Evolutionary conservation across 1,284 basidiomycete genomes (phyloP), one percentile per base, ranked within the genome.

Genomic region (Stereum hirsutum): DNA sequence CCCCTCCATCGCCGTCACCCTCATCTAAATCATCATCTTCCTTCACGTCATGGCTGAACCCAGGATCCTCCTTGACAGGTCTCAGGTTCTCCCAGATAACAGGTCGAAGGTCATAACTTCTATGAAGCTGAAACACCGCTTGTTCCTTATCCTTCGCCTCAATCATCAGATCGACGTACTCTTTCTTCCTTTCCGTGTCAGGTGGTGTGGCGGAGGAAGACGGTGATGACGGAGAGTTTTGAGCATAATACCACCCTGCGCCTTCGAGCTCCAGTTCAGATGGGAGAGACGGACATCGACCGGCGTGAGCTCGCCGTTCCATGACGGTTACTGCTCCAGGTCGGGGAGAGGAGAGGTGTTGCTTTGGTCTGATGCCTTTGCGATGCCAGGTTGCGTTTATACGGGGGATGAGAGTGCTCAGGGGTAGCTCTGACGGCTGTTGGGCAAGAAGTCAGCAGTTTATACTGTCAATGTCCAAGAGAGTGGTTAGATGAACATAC

Each of bases 91-190:
- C 80, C 51, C 81, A 66, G 17, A 72, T 72, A 23, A 89, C 83
- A 10, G 77, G 72, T 41, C 78, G 65, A 6, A 94, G 60, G 35
- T 66, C 66, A 55, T 95, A 94, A 36, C 89, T 80, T 48, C 90
- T 65, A 56, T 89, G 82, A 31, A 95, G 59, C 50, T 94, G 79
- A 43, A 96, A 73, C 6, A 96, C 91, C 6, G 90, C 91, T 59
- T 95, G 92, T 61, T 95, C 92, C 64, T 93, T 91, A 59, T 89
- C 87, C 59, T 92, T 90, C 6, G 86, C 86, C 69, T 96, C 92
- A 49, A 96, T 89, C 91, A 95, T 95, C 50, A 95, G 59, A 61
- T 95, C 90, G 42, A 60, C 78, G 48, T 60, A 57, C 17, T 53
- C 54, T 23, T 40, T 14, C 14, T 48, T 19, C 23, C 23, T 20